Evolutionary conservation across 1,139 yeast genomes (phyloP).

Genomic region (Saccharomyces hybrid): DNA sequence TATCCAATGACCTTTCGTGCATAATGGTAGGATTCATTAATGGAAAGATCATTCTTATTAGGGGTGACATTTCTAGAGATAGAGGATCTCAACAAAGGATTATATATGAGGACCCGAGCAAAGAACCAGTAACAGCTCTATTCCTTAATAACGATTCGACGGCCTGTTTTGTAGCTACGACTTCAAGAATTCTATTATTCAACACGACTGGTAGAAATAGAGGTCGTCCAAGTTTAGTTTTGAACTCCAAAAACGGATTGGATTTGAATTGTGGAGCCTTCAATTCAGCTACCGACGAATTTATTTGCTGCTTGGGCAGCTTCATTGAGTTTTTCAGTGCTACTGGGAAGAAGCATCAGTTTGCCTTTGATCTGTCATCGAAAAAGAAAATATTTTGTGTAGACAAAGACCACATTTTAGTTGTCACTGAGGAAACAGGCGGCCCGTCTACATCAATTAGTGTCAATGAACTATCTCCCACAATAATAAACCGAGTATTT

Average conservation of each 20-base stretch:
- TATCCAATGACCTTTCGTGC: constrained; percentile 52
- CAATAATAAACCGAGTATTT: constrained; percentile 38
- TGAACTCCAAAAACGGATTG: constrained; percentile 62
- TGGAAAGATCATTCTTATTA: constrained; percentile 71
- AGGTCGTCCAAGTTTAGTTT: constrained; percentile 54
- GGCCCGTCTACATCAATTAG: not conserved
- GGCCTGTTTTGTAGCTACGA: constrained; percentile 31
- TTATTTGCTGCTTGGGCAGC: constrained; percentile 30
- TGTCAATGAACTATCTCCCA: not conserved
- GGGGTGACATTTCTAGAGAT: constrained; percentile 87
- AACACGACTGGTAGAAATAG: constrained; percentile 72
- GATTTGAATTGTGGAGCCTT: constrained; percentile 60
- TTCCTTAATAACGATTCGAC: constrained; percentile 23
- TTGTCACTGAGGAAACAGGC: constrained; percentile 28
- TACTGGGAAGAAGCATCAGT: constrained; percentile 48
- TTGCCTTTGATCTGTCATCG: constrained; percentile 51
- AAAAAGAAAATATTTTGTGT: constrained; percentile 42
- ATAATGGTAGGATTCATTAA: constrained; percentile 81
- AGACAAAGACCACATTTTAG: constrained; percentile 39
- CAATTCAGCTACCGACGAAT: constrained; percentile 20
- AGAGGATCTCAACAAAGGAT: constrained; percentile 83
- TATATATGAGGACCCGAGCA: constrained; percentile 50
- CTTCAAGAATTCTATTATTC: constrained; percentile 62
- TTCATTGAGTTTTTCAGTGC: constrained; percentile 35
- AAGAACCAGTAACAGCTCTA: constrained; percentile 78